Conservation (phyloP, 2,329 filamentous ascomycete species). For the Dryadomyces quercivorus region DNA sequence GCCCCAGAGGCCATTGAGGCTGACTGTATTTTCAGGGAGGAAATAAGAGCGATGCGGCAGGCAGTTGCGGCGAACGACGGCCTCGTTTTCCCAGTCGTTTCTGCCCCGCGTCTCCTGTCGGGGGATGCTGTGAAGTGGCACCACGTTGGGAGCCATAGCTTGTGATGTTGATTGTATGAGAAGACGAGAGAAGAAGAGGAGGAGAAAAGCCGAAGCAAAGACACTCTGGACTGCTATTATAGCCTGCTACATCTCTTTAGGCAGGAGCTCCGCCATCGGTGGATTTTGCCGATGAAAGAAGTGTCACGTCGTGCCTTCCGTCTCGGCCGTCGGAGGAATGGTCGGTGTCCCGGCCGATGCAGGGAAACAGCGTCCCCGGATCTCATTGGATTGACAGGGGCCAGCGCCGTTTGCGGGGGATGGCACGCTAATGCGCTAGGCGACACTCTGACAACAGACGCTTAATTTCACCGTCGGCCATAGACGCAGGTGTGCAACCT, state of each 20-base stretch:
- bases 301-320: background rate
- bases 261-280: background rate
- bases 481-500: too few species aligned
- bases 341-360: background rate
- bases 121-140: background rate
- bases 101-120: background rate
- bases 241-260: background rate
- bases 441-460: too few species aligned
- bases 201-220: background rate
- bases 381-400: background rate
- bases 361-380: background rate
- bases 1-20: constrained; percentile 44
- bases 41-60: constrained; percentile 45
- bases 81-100: constrained; percentile 51
- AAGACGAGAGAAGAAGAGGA: background rate
- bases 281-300: background rate
- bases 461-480: too few species aligned
- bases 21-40: constrained; percentile 34
- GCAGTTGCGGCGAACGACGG: constrained; percentile 47
- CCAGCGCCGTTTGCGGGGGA: background rate
- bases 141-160: background rate
- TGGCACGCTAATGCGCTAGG: background rate
- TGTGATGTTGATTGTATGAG: background rate
- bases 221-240: too few species aligned
- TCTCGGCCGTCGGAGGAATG: background rate